Base-by-base conservation (phyloP, 805 yeast species). In the Metschnikowia gelsemii region DNA sequence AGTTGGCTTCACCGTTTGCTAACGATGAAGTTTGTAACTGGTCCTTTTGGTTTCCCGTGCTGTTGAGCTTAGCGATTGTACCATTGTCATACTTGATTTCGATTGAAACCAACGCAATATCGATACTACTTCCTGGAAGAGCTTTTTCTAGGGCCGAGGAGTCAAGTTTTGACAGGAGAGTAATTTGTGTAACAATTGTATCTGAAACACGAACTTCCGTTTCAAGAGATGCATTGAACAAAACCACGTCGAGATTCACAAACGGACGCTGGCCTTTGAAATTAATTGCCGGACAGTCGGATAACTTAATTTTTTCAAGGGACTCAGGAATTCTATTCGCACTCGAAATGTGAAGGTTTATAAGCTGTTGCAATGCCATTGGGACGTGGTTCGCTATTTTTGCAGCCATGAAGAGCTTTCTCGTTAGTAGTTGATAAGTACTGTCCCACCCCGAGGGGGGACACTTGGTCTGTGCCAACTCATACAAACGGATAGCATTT, bases 401-500 rank as follows among this genome's bases (percentile, higher is more conserved):
- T n/a, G 40, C 35, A 3, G 38, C 35, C 14, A 26, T 3, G 13
- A 43, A n/a, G 11, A 32, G 14, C 14, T 35, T 38, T 7, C 22
- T 25, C 18, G 40, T 26, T 2, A 42, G 14, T 7, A 50, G 29
- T 21, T 51, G 44, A 13, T 36, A 34, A 19, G 51, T 55, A 20
- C 14, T 20, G 20, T 12, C 24, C 45, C 36, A 38, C 7, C n/a
- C 17, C 16, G 32, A 37, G 7, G 26, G 13, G 21, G 20, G 21
- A 9, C 26, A 30, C 31, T 31, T 32, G 8, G 13, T 3, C 21
- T 35, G 42, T 4, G 38, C 40, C 21, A 18, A 13, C 21, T 34
- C 38, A 44, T 55, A 62, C 36, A 40, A 48, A 11, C 50, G 47
- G 2, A 50, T 47, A 2, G 70, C 64, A 9, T 41, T 42, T 9